Evolutionary conservation across 1,139 yeast species (phyloP).

Genomic region (Taphrina pruni): DNA sequence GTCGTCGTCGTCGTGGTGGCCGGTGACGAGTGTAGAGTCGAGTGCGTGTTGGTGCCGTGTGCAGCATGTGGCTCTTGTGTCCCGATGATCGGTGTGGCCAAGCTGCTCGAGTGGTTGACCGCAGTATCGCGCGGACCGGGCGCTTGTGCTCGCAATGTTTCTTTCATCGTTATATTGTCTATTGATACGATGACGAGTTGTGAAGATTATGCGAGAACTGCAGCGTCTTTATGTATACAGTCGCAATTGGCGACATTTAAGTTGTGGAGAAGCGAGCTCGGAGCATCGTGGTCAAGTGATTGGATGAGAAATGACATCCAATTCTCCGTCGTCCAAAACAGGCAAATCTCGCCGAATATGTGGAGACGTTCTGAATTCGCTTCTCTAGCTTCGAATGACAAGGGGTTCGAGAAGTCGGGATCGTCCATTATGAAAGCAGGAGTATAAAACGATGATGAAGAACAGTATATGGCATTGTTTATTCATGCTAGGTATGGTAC

Average conservation of each 20-base stretch:
- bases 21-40: not conserved
- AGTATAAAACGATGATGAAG: not conserved
- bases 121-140: conserved; percentile 6
- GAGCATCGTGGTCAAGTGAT: conserved; percentile 14
- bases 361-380: no score
- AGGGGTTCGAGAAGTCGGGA: no score
- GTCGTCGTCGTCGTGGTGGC: not conserved
- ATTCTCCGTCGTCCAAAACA: not conserved
- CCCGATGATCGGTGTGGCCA: conserved; percentile 3
- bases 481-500: conserved; percentile 15
- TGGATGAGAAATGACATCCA: conserved; percentile 3
- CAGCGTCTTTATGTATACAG: no score
- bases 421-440: not conserved
- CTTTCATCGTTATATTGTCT: not conserved
- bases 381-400: no score
- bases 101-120: not conserved
- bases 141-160: conserved; percentile 12
- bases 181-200: no score
- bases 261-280: no score
- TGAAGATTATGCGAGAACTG: no score
- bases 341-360: not conserved
- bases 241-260: not conserved
- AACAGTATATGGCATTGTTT: no score
- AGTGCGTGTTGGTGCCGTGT: not conserved
- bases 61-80: not conserved